phyloP scores from a whole-genome alignment of 2,329 filamentous ascomycete species.

The Xylaria sp. region DNA sequence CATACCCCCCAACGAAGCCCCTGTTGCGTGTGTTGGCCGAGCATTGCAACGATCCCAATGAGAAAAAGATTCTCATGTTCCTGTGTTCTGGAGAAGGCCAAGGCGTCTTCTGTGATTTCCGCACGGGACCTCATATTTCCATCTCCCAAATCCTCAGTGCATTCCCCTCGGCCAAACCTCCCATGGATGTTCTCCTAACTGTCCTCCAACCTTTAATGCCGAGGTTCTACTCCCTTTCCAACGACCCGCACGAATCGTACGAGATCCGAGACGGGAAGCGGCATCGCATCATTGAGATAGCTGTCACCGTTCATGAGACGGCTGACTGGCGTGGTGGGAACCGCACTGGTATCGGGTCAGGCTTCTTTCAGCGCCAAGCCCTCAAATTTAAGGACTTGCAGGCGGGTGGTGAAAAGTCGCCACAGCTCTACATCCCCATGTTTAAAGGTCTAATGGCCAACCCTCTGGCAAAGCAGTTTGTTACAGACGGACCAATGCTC shows the following conservation, averaged over 20 bases:
- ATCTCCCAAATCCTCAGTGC: slow-evolving; percentile 87
- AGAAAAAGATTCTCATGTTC: slow-evolving; percentile 88
- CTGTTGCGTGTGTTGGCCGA: slow-evolving; percentile 88
- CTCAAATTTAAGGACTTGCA: slow-evolving; percentile 75
- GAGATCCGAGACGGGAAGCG: slow-evolving; percentile 74
- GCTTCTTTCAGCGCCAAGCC: slow-evolving; percentile 91
- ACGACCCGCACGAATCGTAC: slow-evolving; percentile 85
- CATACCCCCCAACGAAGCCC: slow-evolving; percentile 88
- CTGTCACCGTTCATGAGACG: slow-evolving; percentile 93
- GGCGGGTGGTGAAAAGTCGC: slow-evolving; percentile 63
- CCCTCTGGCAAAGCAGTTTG: slow-evolving; percentile 90
- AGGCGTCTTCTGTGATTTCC: slow-evolving; percentile 91
- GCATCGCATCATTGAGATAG: slow-evolving; percentile 89
- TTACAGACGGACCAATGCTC: slow-evolving; percentile 95
- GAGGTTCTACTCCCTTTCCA: slow-evolving; percentile 97
- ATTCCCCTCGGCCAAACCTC: slow-evolving; percentile 91
- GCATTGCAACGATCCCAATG: slow-evolving; percentile 79
- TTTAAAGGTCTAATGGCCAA: slow-evolving; percentile 99
- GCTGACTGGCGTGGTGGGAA: slow-evolving; percentile 77
- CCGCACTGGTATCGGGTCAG: slow-evolving; percentile 88
- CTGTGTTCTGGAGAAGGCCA: slow-evolving; percentile 92
- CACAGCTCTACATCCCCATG: slow-evolving; percentile 86
- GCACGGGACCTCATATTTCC: slow-evolving; percentile 87
- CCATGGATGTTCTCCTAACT: slow-evolving; percentile 82
- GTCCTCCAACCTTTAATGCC: slow-evolving; percentile 91